Evolutionary conservation across 768 basidiomycete genomes (phyloP).

Genomic region (Podaxis rugospora): DNA sequence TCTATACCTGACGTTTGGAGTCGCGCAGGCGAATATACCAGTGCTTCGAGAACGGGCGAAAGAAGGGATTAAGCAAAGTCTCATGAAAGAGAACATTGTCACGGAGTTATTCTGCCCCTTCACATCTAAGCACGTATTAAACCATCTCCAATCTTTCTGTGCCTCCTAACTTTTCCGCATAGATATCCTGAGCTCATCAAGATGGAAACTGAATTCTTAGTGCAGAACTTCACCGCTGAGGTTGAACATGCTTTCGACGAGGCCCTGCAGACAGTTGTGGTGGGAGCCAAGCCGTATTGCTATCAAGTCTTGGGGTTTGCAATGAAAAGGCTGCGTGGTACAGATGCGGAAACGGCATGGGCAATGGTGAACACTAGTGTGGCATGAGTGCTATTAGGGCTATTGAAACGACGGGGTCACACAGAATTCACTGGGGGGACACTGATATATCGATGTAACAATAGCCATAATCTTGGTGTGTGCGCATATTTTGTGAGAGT

Average conservation of each 20-base stretch:
- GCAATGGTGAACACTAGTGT: background rate
- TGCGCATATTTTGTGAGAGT: too few species aligned
- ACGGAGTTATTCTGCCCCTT: constrained; percentile 11
- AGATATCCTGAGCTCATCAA: constrained; percentile 8
- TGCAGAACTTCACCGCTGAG: constrained; percentile 1
- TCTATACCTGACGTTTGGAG: background rate
- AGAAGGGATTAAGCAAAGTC: background rate
- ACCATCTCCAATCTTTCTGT: too few species aligned
- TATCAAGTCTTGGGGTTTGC: background rate
- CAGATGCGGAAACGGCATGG: background rate
- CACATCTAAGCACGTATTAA: constrained; percentile 2
- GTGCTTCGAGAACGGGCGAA: background rate
- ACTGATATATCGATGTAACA: too few species aligned
- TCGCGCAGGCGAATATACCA: background rate
- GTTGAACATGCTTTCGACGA: constrained; percentile 1
- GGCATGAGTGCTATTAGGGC: background rate
- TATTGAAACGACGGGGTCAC: background rate
- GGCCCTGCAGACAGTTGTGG: background rate
- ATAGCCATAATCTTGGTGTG: too few species aligned
- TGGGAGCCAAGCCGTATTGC: background rate
- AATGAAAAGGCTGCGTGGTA: constrained; percentile 2
- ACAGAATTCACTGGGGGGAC: too few species aligned
- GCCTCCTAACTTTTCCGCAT: background rate
- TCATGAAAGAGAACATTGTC: constrained; percentile 11
- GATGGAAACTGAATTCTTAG: background rate